phyloP scores from a whole-genome alignment of 1,139 yeast species.

The Scheffersomyces segobiensis region DNA sequence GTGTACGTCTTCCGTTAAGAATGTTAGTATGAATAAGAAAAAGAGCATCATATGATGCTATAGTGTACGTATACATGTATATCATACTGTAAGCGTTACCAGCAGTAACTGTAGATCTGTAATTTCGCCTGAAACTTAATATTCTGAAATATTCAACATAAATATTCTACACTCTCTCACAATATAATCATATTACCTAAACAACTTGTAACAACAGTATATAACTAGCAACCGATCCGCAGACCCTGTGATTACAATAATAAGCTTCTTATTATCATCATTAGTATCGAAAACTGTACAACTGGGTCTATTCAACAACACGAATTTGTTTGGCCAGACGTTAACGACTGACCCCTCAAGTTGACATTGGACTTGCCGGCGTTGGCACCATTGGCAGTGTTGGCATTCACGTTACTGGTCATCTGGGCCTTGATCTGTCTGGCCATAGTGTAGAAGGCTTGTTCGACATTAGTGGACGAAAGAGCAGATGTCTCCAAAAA shows the following conservation, averaged over 20 bases:
- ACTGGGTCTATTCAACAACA: slow-evolving; percentile 59
- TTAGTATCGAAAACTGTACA: background rate
- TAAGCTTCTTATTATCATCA: background rate
- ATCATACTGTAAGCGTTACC: no score
- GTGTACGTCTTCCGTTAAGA: slow-evolving; percentile 31
- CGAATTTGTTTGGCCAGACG: slow-evolving; percentile 62
- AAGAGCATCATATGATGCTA: background rate
- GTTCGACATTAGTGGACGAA: slow-evolving; percentile 94
- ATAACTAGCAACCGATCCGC: background rate
- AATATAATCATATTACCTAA: slow-evolving; percentile 29
- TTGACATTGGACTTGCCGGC: slow-evolving; percentile 74
- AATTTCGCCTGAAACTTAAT: no score
- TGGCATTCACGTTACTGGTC: slow-evolving; percentile 61
- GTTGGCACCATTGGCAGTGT: slow-evolving; percentile 39
- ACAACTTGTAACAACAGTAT: background rate
- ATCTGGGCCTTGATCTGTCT: slow-evolving; percentile 96
- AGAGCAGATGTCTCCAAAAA: slow-evolving; percentile 96
- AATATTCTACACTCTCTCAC: slow-evolving; percentile 60
- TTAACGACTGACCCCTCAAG: slow-evolving; percentile 85
- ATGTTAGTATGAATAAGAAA: background rate
- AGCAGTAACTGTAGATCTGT: background rate
- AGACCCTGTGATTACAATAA: background rate
- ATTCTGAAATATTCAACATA: slow-evolving; percentile 13
- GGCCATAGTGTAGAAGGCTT: slow-evolving; percentile 98
- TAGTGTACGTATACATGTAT: no score